Evolutionary conservation across 116 monocot species (phyloP).

Genomic region (Cymodocea nodosa): DNA sequence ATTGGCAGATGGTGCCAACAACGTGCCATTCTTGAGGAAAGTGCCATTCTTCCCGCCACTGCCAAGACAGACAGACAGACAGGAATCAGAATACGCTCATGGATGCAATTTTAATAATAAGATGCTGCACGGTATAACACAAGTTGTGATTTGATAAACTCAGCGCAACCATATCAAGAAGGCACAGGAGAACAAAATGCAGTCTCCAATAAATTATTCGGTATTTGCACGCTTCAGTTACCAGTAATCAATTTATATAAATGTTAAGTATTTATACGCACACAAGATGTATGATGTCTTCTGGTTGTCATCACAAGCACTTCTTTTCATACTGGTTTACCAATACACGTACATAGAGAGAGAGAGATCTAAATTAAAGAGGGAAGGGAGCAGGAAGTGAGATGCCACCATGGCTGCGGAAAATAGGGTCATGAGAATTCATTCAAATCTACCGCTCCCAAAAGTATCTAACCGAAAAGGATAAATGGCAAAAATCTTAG

Average conservation of each 20-base stretch:
- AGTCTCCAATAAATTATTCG: background rate
- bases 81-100: background rate
- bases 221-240: too few species aligned
- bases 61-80: conserved; percentile 2
- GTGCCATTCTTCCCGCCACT: conserved; percentile 52
- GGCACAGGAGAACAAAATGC: background rate
- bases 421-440: too few species aligned
- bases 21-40: conserved; percentile 31
- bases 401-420: too few species aligned
- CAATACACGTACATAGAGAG: too few species aligned
- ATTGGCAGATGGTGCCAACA: conserved; percentile 34
- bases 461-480: background rate
- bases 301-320: too few species aligned
- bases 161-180: background rate
- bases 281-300: too few species aligned
- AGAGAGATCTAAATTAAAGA: too few species aligned
- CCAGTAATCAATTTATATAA: background rate
- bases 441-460: too few species aligned
- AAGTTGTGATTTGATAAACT: background rate
- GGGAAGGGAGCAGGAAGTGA: too few species aligned
- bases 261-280: background rate
- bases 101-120: background rate
- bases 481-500: background rate
- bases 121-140: background rate
- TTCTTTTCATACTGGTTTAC: too few species aligned